Conservation (phyloP, 805 yeast genomes). For the Saccharomyces paradoxus region DNA sequence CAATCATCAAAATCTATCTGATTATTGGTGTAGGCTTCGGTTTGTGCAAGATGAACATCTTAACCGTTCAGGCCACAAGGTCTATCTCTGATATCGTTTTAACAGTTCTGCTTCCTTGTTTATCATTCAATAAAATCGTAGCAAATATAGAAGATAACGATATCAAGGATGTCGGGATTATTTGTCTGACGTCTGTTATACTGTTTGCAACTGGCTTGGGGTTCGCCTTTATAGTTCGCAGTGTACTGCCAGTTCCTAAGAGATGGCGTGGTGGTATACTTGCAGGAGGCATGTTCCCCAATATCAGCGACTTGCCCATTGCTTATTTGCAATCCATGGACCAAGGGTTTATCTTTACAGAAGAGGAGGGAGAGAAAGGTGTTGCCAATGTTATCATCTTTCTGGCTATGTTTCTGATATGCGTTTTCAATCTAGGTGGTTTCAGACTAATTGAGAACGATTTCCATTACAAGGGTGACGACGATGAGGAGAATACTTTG, state of each 20-base stretch:
- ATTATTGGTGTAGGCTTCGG: conserved; percentile 60
- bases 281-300: conserved; percentile 64
- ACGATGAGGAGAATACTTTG: conserved; percentile 20
- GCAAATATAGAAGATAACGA: conserved; percentile 52
- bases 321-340: conserved; percentile 67
- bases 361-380: conserved; percentile 60
- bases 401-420: conserved; percentile 54
- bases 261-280: conserved; percentile 65
- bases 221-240: conserved; percentile 33
- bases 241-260: conserved; percentile 43
- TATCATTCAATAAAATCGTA: conserved; percentile 57
- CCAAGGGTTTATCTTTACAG: conserved; percentile 48
- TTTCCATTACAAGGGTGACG: conserved; percentile 32
- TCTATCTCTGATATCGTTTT: conserved; percentile 59
- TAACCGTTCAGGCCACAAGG: conserved; percentile 54
- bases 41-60: conserved; percentile 49
- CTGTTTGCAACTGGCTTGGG: conserved; percentile 44
- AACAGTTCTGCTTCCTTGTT: conserved; percentile 55
- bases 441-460: conserved; percentile 64
- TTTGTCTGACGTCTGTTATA: conserved; percentile 43
- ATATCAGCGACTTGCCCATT: conserved; percentile 69
- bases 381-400: conserved; percentile 78
- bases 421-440: conserved; percentile 71
- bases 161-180: conserved; percentile 61
- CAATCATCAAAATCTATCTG: conserved; percentile 66